These are phyloP conservation scores for Otatea glauca DNA, from an alignment of 176 grass and related monocot species.

Conservation along the genomic window DNA sequence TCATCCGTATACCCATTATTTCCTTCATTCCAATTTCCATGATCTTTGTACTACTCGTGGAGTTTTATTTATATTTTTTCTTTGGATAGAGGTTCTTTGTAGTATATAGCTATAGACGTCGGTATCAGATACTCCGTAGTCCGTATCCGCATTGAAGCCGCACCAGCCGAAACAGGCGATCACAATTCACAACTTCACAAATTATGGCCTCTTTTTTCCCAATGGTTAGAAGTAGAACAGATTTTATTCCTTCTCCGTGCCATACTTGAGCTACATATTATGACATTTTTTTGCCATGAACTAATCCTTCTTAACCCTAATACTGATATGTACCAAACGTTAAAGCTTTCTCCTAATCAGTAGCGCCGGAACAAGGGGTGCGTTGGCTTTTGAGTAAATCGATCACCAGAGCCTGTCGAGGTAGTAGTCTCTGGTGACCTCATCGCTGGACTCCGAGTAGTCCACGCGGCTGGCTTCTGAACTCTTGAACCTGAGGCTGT, in stretches of 20 bases:
- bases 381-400: neutral
- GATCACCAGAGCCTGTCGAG: conserved; percentile 89
- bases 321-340: conserved; percentile 38
- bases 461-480: conserved; percentile 40
- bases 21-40: neutral
- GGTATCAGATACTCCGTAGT: neutral
- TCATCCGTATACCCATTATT: conserved; percentile 17
- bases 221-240: neutral
- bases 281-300: neutral
- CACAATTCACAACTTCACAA: neutral
- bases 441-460: conserved; percentile 45
- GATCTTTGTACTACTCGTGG: neutral
- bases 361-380: neutral
- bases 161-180: neutral
- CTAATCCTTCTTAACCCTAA: conserved; percentile 11
- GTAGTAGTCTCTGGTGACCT: conserved; percentile 84
- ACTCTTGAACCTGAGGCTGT: conserved; percentile 52
- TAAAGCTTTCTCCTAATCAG: neutral
- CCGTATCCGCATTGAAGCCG: conserved; percentile 13
- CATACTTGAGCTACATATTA: conserved; percentile 1
- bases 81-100: neutral
- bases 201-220: neutral
- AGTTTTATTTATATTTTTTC: neutral
- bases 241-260: conserved; percentile 34
- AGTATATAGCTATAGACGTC: neutral